These are phyloP conservation scores for Ceratocystis papillata DNA, from an alignment of 2,329 filamentous ascomycete genomes.

Conservation along the genomic window DNA sequence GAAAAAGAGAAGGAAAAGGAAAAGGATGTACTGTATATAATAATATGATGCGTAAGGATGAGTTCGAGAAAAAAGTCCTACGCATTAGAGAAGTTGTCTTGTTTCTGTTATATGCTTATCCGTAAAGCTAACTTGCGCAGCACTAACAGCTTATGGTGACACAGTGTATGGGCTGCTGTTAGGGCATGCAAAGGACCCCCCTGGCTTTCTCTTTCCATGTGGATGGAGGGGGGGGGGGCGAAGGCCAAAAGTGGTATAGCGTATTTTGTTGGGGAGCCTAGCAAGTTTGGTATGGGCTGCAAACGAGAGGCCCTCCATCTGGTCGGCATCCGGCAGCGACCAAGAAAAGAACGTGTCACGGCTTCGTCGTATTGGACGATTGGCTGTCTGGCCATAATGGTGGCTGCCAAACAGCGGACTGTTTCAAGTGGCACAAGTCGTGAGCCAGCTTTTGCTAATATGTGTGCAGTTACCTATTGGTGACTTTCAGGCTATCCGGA, in stretches of 20 bases:
- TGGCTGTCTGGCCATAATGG: neutral
- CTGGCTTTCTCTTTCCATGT: neutral
- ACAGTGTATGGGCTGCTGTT: neutral
- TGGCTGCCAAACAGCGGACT: neutral
- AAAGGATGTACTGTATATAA: neutral
- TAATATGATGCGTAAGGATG: neutral
- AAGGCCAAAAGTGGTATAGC: neutral
- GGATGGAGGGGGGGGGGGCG: neutral
- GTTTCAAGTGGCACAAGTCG: neutral
- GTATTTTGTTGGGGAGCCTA: neutral
- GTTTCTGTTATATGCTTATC: constrained; percentile 2
- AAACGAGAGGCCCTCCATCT: neutral
- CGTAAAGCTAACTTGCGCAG: neutral
- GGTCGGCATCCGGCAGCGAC: neutral
- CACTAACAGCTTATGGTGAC: neutral
- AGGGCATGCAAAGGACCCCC: neutral
- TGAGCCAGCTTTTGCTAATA: neutral
- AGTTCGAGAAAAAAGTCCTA: neutral
- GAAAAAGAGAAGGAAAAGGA: neutral
- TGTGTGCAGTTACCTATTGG: too few relatives aligned
- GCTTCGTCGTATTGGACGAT: neutral
- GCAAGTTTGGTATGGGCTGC: neutral
- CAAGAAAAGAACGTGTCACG: neutral
- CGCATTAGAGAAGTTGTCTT: neutral
- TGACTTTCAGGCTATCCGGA: neutral